These are phyloP conservation scores for Hypseocharis bilobata DNA, from an alignment of 441 rosid species.

Conservation along the genomic window DNA sequence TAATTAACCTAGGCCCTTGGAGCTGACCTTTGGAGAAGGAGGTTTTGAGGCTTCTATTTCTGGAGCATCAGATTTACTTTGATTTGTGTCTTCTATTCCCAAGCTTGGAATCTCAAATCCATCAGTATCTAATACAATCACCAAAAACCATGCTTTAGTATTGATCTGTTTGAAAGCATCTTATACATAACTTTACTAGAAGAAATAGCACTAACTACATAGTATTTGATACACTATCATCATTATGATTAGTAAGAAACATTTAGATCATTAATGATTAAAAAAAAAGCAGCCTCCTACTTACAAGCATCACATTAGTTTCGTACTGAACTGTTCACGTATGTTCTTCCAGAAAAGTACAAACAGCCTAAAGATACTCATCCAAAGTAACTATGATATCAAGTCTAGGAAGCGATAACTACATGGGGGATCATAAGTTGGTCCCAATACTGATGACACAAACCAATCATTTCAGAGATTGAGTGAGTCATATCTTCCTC, in stretches of 20 bases:
- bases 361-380: too few species aligned
- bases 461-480: neutral
- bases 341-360: too few species aligned
- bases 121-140: conserved; percentile 52
- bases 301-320: too few species aligned
- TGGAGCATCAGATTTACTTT: conserved; percentile 29
- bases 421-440: neutral
- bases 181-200: neutral
- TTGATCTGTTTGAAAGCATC: neutral
- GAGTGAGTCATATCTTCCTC: neutral
- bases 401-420: too few species aligned
- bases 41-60: conserved; percentile 39
- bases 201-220: neutral
- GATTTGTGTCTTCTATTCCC: conserved; percentile 44
- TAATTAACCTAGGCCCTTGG: neutral
- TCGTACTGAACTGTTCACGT: too few species aligned
- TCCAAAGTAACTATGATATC: too few species aligned
- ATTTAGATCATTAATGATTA: neutral
- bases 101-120: conserved; percentile 91
- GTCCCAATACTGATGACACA: neutral
- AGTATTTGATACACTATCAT: neutral
- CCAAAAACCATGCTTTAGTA: neutral
- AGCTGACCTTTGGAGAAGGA: conserved; percentile 55
- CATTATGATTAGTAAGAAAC: neutral
- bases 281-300: neutral